Conservation (phyloP, 2,329 filamentous ascomycete genomes). For the Aureobasidium lini region DNA sequence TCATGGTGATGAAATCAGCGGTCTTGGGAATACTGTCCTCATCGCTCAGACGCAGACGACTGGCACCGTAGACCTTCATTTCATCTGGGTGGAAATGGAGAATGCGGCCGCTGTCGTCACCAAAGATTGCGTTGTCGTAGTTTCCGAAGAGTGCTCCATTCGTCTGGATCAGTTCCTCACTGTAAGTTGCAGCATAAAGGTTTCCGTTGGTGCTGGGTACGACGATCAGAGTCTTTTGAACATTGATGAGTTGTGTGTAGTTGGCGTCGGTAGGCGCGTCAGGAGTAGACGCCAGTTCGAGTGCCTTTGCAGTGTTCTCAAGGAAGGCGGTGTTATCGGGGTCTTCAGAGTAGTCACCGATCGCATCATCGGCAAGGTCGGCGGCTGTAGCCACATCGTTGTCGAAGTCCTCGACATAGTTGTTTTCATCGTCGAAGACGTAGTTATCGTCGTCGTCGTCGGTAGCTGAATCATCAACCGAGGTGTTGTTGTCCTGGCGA, state of each 20-base stretch:
- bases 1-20: neutral
- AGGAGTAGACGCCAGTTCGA: neutral
- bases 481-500: conserved; percentile 4
- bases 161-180: neutral
- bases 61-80: conserved; percentile 7
- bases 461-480: neutral
- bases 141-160: neutral
- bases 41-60: neutral
- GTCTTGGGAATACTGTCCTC: neutral
- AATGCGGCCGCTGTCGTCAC: neutral
- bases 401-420: neutral
- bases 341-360: neutral
- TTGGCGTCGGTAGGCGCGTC: neutral
- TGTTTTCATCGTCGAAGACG: neutral
- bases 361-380: neutral
- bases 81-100: conserved; percentile 4
- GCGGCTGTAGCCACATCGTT: neutral
- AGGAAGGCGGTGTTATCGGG: neutral
- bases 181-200: neutral
- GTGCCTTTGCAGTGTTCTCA: neutral
- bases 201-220: neutral
- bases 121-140: neutral
- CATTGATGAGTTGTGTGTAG: neutral
- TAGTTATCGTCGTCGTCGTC: neutral
- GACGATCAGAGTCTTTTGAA: neutral